Evolutionary conservation across 164 flowering plant genomes (phyloP), one percentile per base, ranked within the genome.

Genomic region (Chloranthus sessilifolius): DNA sequence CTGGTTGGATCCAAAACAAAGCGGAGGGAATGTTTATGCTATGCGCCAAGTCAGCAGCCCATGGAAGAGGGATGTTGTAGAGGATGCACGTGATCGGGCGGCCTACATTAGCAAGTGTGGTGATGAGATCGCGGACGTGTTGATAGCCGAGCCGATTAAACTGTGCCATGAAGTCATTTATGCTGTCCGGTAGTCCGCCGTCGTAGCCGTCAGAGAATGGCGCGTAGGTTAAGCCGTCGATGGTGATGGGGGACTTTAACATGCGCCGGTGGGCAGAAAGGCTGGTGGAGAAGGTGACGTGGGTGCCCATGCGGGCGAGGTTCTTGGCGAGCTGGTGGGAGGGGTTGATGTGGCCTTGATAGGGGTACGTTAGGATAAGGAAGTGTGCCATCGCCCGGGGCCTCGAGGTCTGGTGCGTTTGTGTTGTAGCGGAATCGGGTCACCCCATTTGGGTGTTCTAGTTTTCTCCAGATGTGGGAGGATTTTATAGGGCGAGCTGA

Each of bases 341-440:
- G 0, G 87, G 83, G 55, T 81, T 81, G 30, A 76, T 50, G 54
- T 70, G 75, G 52, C 82, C 78, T 36, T 74, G 82, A 0, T 65
- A 59, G 0, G 80, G 74, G 24, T 41, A 76, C 11, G 75, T 45
- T 1, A 74, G 44, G 1, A 79, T 19, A 2, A 79, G 62, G 49
- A 76, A 40, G 50, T 65, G 81, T 3, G 38, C n/a, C n/a, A n/a
- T n/a, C n/a, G n/a, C n/a, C n/a, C n/a, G n/a, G n/a, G n/a, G n/a
- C n/a, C n/a, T n/a, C n/a, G n/a, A n/a, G n/a, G n/a, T n/a, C n/a
- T n/a, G n/a, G n/a, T n/a, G n/a, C n/a, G n/a, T n/a, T n/a, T n/a
- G n/a, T n/a, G n/a, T n/a, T n/a, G n/a, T n/a, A n/a, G n/a, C n/a
- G n/a, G n/a, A n/a, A n/a, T n/a, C n/a, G n/a, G n/a, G n/a, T n/a